Evolutionary conservation across 2,329 filamentous ascomycete genomes (phyloP), one percentile per base, ranked within the genome.

Genomic region (Paracoccidioides lutzii): DNA sequence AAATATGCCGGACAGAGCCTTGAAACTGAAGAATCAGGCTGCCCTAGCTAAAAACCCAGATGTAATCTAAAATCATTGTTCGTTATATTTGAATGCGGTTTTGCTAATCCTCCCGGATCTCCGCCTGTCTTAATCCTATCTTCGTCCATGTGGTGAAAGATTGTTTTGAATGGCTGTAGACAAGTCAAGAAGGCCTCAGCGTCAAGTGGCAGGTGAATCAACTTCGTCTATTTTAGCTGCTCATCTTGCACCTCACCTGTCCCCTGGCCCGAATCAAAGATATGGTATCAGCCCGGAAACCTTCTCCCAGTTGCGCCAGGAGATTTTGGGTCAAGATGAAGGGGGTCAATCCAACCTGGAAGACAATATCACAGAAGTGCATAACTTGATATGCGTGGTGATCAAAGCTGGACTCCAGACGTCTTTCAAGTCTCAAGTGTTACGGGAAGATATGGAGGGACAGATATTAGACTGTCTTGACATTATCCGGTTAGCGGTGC

Each of bases 341-440:
- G 66, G 71, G 42, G 71, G 69, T 44, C 69, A 72, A 46, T 58
- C 71, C 37, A 78, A 81, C 10, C 65, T 76, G 1, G 80, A 84
- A 59, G 82, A 87, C 46, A 83, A 86, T 61, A 72, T 87, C 46
- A 79, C 84, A 52, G 84, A 94, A 67, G 91, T 94, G 62, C 85
- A 90, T 64, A 87, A 90, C 71, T 79, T 96, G 52, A 84, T 95
- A 53, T 90, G 87, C 65, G 86, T 95, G 59, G 87, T 93, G 62
- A 78, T 85, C 52, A 84, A 87, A 65, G 87, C 88, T 57, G 86
- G 89, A 28, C 75, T 96, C 10, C 86, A 90, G 61, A 78, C 58
- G 3, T 55, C 78, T 46, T 76, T 87, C 49, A 78, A 78, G 60
- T 77, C 46, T 6, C 49, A 37, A 15, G 49, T 52, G 12, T 40